Base-by-base conservation (phyloP, 805 yeast species). In the Kodamaea sagamina region DNA sequence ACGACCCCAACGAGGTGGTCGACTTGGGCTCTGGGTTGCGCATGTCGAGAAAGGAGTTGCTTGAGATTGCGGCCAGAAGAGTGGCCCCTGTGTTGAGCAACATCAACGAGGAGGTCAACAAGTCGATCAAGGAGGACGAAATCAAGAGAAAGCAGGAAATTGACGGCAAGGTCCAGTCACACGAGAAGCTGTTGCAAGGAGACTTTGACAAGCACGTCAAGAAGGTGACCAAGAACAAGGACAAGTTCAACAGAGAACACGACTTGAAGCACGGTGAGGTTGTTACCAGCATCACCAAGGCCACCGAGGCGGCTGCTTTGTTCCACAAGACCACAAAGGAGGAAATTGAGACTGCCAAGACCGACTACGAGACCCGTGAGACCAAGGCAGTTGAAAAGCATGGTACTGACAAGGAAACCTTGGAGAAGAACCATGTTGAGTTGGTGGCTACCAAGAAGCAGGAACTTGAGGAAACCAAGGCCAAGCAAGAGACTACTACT, bases 21-120 rank as follows among this genome's bases (percentile, higher is more conserved):
- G 74, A 75, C 50, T 63, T 78, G 48, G 84, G 84, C 43, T 71
- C 75, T 35, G 82, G 82, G 13, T 67, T 78, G 57, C 65, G 57
- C 36, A 65, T 78, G 67, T 73, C 82, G 36, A 80, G 78, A 51
- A 73, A 72, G 42, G 80, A 78, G 57, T 71, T 78, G 47, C 65
- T 76, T 51, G 82, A 69, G 39, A 73, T 78, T 54, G 83, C 83
- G 16, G 74, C 75, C 29, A 66, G 65, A 49, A 68, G 82, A 50
- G 79, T 78, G 28, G 75, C 77, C 25, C 84, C 84, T 4, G 73
- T 78, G 28, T 63, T 78, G 54, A 67, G 72, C 35, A 66, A 61
- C 49, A 77, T 78, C 55, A 75, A 77, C 53, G 74, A 70, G 21
- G 73, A 74, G 47, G 83, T 77, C 36, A 61, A 58, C 37, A 65